phyloP scores from a whole-genome alignment of 306 rosid species.

The Acacia confusa region DNA sequence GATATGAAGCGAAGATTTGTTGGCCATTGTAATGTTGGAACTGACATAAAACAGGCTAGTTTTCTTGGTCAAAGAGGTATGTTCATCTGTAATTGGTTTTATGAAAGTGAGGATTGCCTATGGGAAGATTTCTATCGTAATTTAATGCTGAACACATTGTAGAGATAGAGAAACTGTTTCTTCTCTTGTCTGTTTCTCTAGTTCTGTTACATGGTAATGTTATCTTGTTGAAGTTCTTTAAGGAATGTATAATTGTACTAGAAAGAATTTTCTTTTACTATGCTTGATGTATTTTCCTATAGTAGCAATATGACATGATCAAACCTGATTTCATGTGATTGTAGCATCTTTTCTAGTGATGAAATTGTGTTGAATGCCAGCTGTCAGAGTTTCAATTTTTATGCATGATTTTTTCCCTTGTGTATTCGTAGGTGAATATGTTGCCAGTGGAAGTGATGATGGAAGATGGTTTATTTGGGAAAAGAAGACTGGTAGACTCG shows the following conservation, averaged over 20 bases:
- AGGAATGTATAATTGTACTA: background rate
- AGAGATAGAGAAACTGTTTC: background rate
- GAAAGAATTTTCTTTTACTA: conserved; percentile 10
- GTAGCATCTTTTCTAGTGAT: background rate
- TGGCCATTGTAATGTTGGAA: conserved; percentile 95
- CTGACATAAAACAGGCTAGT: conserved; percentile 96
- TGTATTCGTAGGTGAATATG: conserved; percentile 72
- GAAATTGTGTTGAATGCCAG: conserved; percentile 9
- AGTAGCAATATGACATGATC: conserved; percentile 7
- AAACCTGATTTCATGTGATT: background rate
- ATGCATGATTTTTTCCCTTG: conserved; percentile 13
- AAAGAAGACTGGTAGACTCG: conserved; percentile 84
- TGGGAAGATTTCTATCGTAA: background rate
- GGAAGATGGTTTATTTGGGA: conserved; percentile 99
- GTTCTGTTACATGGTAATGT: conserved; percentile 19
- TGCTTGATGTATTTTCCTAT: background rate
- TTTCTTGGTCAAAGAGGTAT: conserved; percentile 97
- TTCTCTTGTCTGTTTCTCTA: background rate
- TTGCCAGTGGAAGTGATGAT: conserved; percentile 99
- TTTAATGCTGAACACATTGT: conserved; percentile 1
- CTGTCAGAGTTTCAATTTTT: conserved; percentile 6
- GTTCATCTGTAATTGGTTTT: background rate
- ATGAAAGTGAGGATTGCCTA: conserved; percentile 1
- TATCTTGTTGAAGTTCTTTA: conserved; percentile 17
- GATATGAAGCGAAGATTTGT: conserved; percentile 92